These are phyloP conservation scores for Thelephora terrestris DNA, from an alignment of 1,284 basidiomycete genomes.

Conservation along the genomic window DNA sequence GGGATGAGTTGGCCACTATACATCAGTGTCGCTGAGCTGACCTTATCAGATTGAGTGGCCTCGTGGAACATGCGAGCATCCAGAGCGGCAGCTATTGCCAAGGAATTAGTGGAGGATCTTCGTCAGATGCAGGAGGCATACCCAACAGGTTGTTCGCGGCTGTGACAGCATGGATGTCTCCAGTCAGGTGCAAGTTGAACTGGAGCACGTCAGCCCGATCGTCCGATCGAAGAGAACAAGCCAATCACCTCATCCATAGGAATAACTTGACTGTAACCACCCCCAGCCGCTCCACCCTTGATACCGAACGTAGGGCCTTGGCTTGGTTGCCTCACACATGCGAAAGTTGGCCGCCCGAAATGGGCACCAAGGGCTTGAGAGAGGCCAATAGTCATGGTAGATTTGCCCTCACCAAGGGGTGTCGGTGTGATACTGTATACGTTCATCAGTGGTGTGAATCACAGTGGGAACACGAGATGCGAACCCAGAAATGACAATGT, in stretches of 20 bases:
- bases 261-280: constrained; percentile 98
- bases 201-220: constrained; percentile 18
- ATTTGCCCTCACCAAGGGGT: constrained; percentile 97
- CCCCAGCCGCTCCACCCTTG: constrained; percentile 98
- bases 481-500: constrained; percentile 90
- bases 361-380: constrained; percentile 96
- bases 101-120: neutral
- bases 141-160: constrained; percentile 95
- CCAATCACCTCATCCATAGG: constrained; percentile 89
- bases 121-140: constrained; percentile 20
- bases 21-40: constrained; percentile 13
- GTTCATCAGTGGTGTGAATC: neutral
- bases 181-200: constrained; percentile 95
- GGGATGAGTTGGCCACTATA: neutral
- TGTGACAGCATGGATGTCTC: constrained; percentile 96
- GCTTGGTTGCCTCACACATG: constrained; percentile 97
- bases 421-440: constrained; percentile 92
- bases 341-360: constrained; percentile 87
- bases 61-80: constrained; percentile 99
- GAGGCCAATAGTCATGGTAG: constrained; percentile 96
- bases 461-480: constrained; percentile 12
- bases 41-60: constrained; percentile 91
- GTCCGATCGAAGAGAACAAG: neutral
- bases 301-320: constrained; percentile 99
- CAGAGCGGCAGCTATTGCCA: constrained; percentile 73